Base-by-base conservation (phyloP, 2,329 filamentous ascomycete species). In the Hansfordia pulvinata region DNA sequence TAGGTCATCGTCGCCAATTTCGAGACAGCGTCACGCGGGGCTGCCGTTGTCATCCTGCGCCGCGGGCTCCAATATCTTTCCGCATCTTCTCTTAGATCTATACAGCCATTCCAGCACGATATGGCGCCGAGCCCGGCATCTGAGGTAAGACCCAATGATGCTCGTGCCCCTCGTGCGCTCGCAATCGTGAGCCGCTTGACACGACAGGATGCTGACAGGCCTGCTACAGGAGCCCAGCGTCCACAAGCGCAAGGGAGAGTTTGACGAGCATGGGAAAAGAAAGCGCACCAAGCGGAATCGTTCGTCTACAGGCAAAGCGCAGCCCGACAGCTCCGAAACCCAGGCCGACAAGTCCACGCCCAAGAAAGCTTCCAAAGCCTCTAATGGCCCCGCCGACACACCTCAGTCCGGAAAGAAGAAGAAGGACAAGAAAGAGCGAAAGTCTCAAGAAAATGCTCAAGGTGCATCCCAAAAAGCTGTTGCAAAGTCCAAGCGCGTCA, bases 161-260 rank as follows among this genome's bases (percentile, higher is more conserved):
- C n/a, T n/a, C n/a, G n/a, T n/a, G n/a, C n/a, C n/a, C n/a, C n/a
- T n/a, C n/a, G n/a, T n/a, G n/a, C n/a, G n/a, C n/a, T n/a, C n/a
- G n/a, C n/a, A n/a, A n/a, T n/a, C n/a, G n/a, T n/a, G n/a, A n/a
- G n/a, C n/a, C n/a, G n/a, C n/a, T n/a, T n/a, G n/a, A n/a, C n/a
- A n/a, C n/a, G n/a, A n/a, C n/a, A n/a, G n/a, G n/a, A n/a, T n/a
- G n/a, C n/a, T n/a, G n/a, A n/a, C n/a, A n/a, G n/a, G n/a, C n/a
- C n/a, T n/a, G n/a, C n/a, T n/a, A n/a, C 26, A 50, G 43, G 49
- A 56, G 22, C 46, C 50, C 33, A 47, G 44, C 32, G 48, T 44
- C 24, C 60, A 56, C 36, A 65, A 65, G 44, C 51, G 61, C 23
- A 65, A 65, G 46, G 44, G 58, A 36, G 59, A 62, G 24, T 35